These are phyloP conservation scores for Suillus discolor DNA, from an alignment of 768 basidiomycete species.

Conservation along the genomic window DNA sequence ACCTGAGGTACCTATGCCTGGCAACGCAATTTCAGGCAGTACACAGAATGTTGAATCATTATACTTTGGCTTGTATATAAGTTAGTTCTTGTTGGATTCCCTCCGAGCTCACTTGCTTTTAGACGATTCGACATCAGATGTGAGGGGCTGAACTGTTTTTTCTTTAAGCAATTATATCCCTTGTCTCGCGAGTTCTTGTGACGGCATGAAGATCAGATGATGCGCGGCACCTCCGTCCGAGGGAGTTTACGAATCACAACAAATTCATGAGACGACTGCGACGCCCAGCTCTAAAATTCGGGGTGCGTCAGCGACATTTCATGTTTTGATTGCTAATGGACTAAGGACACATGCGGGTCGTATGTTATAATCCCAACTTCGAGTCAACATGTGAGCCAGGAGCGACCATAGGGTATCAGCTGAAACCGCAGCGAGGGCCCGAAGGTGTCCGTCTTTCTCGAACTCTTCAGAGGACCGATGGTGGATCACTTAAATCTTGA, in stretches of 20 bases:
- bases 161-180: neutral
- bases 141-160: neutral
- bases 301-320: neutral
- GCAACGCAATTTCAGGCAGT: neutral
- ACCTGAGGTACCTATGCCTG: slow-evolving; percentile 27
- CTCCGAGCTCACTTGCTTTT: neutral
- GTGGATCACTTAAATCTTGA: neutral
- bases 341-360: neutral
- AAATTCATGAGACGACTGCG: neutral
- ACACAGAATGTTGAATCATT: neutral
- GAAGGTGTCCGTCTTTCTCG: neutral
- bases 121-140: neutral
- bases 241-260: too few species aligned
- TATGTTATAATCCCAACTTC: neutral
- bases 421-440: neutral
- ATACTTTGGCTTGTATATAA: neutral
- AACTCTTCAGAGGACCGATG: neutral
- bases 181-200: neutral
- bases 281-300: neutral
- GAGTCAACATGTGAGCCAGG: neutral
- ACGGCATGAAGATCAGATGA: neutral
- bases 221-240: neutral
- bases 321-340: neutral
- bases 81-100: neutral
- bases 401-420: neutral